A percentile compares a stretch with the other conserved stretches of the same genome.
phyloP scores from a whole-genome alignment of 1,284 basidiomycete genomes.

The Ganoderma meredithae region DNA sequence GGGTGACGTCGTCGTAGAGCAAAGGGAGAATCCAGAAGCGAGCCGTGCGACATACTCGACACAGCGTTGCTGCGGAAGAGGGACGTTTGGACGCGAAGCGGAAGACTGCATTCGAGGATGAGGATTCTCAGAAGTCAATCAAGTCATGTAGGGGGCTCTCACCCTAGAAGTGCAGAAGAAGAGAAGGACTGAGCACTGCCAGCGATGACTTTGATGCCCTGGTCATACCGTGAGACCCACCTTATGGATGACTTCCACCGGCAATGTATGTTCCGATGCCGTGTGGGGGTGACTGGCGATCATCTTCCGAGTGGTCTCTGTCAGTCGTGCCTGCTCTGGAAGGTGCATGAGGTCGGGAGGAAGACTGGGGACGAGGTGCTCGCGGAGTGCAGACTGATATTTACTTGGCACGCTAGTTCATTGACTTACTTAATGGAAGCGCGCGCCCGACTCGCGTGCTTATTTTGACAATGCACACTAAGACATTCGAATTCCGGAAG shows the following conservation, averaged over 20 bases:
- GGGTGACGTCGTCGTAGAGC: slow-evolving; percentile 43
- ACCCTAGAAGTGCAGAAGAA: background rate
- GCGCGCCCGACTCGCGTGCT: too few species aligned
- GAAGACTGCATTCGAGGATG: background rate
- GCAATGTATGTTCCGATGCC: background rate
- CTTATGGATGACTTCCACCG: background rate
- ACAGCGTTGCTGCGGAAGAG: slow-evolving; percentile 30
- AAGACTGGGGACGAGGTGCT: background rate
- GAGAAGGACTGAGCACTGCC: background rate
- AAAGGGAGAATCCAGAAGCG: slow-evolving; percentile 43
- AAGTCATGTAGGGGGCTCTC: background rate
- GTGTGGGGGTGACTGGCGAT: background rate
- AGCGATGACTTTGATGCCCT: background rate
- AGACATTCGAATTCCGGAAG: too few species aligned
- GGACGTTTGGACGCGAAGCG: slow-evolving; percentile 6
- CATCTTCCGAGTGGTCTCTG: background rate
- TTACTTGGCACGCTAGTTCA: too few species aligned
- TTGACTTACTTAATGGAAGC: too few species aligned
- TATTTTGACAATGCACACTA: too few species aligned
- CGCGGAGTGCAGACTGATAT: background rate
- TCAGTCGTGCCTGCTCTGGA: background rate
- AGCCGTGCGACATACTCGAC: slow-evolving; percentile 39
- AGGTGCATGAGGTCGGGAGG: background rate
- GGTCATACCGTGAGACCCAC: slow-evolving; percentile 3
- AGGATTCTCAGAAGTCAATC: background rate